Base-by-base conservation (phyloP, 2,329 filamentous ascomycete genomes). In the Calonectria leucothoes region DNA sequence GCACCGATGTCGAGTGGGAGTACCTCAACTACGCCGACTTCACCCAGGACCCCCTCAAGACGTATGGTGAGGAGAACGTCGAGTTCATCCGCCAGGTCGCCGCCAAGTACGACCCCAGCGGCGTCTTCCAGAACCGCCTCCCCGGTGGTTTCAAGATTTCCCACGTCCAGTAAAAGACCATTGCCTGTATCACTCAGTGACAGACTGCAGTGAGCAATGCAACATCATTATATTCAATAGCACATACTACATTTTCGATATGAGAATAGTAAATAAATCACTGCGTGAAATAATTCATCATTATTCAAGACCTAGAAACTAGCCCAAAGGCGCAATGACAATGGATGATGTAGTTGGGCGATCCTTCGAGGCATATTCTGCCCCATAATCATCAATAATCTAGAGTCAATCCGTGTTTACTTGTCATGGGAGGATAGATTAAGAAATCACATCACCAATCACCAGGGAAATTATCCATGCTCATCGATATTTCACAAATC, bases 11-110 rank as follows among this genome's bases (percentile, higher is more conserved):
- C 35, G 77, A 84, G 37, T 86, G 82, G 78, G 79, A 83, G 35
- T 88, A 86, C 75, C 78, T 87, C 45, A 88, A 88, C 77, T 88
- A 88, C 68, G 85, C 86, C 35, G 71, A 74, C 4, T 81, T 81
- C 27, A 73, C 75, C 14, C 80, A 81, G 55, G 74, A 84, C 45
- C 84, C 85, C 1, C 79, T 87, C 27, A 45, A 74, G 8, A 77
- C 81, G 8, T 88, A 87, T 66, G 86, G 86, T 0, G 67, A 77
- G 17, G 79, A 82, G 11, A 86, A 84, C 42, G 69, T 86, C 27
- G 77, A 77, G 14, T 80, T 81, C 45, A 67, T 86, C 6, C 59
- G 52, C 49, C 76, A 76, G 45, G 76, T 72, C 10, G 75, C 81
- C 6, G 80, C 81, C 7, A 82, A 82, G 68, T 86, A 84, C 45